phyloP scores from a whole-genome alignment of 495 filamentous ascomycete species.

The Cairneyella variabilis region DNA sequence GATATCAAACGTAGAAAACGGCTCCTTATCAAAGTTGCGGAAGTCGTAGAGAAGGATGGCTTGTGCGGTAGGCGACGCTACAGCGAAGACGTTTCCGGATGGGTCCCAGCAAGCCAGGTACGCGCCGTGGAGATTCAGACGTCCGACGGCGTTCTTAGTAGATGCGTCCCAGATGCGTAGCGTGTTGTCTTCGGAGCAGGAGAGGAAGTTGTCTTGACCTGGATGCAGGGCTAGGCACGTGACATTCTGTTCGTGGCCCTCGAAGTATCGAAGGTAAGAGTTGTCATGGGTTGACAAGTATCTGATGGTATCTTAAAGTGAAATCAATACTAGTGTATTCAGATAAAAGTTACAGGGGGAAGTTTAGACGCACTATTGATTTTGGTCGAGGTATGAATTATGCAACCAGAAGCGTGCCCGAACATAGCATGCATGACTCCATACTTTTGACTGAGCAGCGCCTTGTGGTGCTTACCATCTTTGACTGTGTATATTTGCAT shows the following conservation, averaged over 20 bases:
- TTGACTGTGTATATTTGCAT: constrained; percentile 92
- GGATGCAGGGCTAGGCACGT: constrained; percentile 73
- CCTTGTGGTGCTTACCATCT: constrained; percentile 82
- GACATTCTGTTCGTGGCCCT: constrained; percentile 78
- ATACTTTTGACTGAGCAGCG: constrained; percentile 87
- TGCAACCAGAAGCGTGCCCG: constrained; percentile 79
- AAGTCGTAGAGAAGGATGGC: constrained; percentile 87
- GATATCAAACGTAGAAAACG: constrained; percentile 83
- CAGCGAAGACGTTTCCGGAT: constrained; percentile 83
- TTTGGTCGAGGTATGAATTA: constrained; percentile 95
- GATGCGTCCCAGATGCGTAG: constrained; percentile 81
- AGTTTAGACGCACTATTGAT: constrained; percentile 60
- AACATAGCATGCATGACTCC: constrained; percentile 91
- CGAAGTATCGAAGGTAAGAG: constrained; percentile 90
- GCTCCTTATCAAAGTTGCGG: constrained; percentile 85
- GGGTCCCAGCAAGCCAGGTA: constrained; percentile 85
- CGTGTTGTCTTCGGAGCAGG: constrained; percentile 82
- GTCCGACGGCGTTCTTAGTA: constrained; percentile 69
- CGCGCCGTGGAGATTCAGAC: constrained; percentile 69
- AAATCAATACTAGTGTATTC: no score
- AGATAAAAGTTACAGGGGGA: constrained; percentile 15
- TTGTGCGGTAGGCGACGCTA: constrained; percentile 75
- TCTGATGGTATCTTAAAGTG: constrained; percentile 73
- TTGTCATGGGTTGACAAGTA: constrained; percentile 94
- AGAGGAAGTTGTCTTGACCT: constrained; percentile 83